phyloP scores from a whole-genome alignment of 2,329 filamentous ascomycete genomes.

The Plenodomus tracheiphilus region DNA sequence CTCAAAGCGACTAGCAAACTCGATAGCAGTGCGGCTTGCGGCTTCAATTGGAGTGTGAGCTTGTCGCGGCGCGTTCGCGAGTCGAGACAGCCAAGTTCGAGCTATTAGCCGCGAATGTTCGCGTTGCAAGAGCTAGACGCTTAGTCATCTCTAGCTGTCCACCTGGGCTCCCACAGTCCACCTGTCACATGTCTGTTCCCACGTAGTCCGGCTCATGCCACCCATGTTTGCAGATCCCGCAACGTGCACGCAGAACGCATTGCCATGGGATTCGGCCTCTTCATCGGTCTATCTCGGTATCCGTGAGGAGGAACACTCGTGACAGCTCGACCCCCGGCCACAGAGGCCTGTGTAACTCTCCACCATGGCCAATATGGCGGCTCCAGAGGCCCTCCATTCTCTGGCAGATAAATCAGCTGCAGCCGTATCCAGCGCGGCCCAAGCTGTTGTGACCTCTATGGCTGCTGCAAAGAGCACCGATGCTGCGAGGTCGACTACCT shows the following conservation, averaged over 20 bases:
- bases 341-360: slow-evolving; percentile 1
- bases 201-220: slow-evolving; percentile 9
- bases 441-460: slow-evolving; percentile 23
- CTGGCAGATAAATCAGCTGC: slow-evolving; percentile 10
- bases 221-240: slow-evolving; percentile 10
- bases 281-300: slow-evolving; percentile 7
- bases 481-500: slow-evolving; percentile 31
- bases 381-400: slow-evolving; percentile 18
- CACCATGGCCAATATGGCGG: slow-evolving; percentile 28
- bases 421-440: slow-evolving; percentile 18
- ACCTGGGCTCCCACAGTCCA: not conserved
- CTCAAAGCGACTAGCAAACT: not conserved
- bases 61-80: not conserved
- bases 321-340: slow-evolving; percentile 5
- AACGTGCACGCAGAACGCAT: slow-evolving; percentile 25
- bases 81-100: slow-evolving; percentile 2
- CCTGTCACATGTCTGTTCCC: slow-evolving; percentile 20
- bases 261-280: slow-evolving; percentile 20
- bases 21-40: not conserved
- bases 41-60: not conserved
- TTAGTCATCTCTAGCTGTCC: not conserved
- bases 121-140: slow-evolving; percentile 6
- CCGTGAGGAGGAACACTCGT: slow-evolving; percentile 6
- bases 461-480: slow-evolving; percentile 27
- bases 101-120: slow-evolving; percentile 11